phyloP scores from a whole-genome alignment of 164 flowering plant genomes.

The Malania oleifera region DNA sequence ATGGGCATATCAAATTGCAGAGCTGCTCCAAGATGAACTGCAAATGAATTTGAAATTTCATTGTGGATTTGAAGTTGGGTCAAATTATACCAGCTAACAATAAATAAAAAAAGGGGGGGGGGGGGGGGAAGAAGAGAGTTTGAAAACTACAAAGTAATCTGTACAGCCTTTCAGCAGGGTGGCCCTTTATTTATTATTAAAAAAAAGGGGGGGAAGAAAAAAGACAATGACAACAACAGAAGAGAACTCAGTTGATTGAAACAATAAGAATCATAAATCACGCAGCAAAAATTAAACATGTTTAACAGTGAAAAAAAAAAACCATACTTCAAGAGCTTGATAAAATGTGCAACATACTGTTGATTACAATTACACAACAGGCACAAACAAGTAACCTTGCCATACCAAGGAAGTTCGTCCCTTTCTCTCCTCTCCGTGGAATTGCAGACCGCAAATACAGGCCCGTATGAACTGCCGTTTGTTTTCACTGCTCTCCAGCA shows the following conservation, averaged over 20 bases:
- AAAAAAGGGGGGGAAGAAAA: too few relatives aligned
- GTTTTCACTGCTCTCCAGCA: conserved; percentile 93
- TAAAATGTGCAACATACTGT: too few relatives aligned
- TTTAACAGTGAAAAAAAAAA: too few relatives aligned
- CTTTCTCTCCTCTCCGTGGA: conserved; percentile 75
- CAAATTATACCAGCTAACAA: too few relatives aligned
- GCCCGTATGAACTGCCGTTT: conserved; percentile 90
- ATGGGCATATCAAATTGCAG: conserved; percentile 94
- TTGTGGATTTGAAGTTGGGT: not conserved
- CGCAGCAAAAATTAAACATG: too few relatives aligned
- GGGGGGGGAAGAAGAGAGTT: too few relatives aligned
- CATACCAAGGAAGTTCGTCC: conserved; percentile 86
- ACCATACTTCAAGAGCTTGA: conserved; percentile 1
- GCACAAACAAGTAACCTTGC: not conserved
- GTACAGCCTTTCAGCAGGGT: too few relatives aligned
- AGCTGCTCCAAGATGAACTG: conserved; percentile 99
- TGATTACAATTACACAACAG: not conserved
- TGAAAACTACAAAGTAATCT: too few relatives aligned
- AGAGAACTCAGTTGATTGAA: not conserved
- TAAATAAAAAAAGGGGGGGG: too few relatives aligned
- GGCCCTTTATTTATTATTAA: too few relatives aligned
- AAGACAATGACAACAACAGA: too few relatives aligned
- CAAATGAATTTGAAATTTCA: conserved; percentile 16
- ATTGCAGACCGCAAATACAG: conserved; percentile 79
- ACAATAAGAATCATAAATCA: too few relatives aligned